These are phyloP conservation scores for Piloderma croceum DNA, from an alignment of 768 basidiomycete species.

Conservation along the genomic window DNA sequence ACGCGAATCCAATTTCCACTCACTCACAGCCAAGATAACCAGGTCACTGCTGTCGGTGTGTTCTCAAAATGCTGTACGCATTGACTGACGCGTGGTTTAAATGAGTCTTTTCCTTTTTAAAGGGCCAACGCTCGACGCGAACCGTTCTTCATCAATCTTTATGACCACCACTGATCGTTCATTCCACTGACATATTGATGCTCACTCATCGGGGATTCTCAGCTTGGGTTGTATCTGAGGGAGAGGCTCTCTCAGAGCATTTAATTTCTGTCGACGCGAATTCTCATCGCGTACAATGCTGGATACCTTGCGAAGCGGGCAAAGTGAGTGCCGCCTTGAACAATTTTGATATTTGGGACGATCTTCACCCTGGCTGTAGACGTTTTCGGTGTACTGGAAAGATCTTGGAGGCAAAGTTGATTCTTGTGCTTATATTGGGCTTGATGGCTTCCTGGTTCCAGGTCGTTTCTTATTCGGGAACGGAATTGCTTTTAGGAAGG, in stretches of 20 bases:
- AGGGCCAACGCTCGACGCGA: too few species aligned
- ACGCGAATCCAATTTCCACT: too few species aligned
- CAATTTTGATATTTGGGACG: too few species aligned
- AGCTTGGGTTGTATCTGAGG: slow-evolving; percentile 60
- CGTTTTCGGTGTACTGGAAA: slow-evolving; percentile 59
- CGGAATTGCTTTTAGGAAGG: slow-evolving; percentile 49
- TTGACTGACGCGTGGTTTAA: too few species aligned
- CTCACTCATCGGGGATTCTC: slow-evolving; percentile 58
- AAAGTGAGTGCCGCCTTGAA: slow-evolving; percentile 33
- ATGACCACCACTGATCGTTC: too few species aligned
- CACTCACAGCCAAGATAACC: too few species aligned
- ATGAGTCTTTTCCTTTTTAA: too few species aligned
- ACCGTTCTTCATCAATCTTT: too few species aligned
- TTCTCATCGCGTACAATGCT: slow-evolving; percentile 48
- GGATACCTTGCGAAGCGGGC: slow-evolving; percentile 59
- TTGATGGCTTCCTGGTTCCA: slow-evolving; percentile 60
- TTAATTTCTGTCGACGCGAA: slow-evolving; percentile 44
- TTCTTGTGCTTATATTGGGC: slow-evolving; percentile 54
- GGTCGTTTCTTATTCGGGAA: slow-evolving; percentile 56
- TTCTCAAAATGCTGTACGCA: too few species aligned
- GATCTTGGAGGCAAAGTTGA: slow-evolving; percentile 50
- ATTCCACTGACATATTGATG: slow-evolving; percentile 24
- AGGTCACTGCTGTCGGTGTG: too few species aligned
- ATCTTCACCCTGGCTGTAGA: slow-evolving; percentile 37
- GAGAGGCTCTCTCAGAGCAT: slow-evolving; percentile 47